These are phyloP conservation scores for Starmerella vitae DNA, from an alignment of 805 yeast species.

Conservation along the genomic window DNA sequence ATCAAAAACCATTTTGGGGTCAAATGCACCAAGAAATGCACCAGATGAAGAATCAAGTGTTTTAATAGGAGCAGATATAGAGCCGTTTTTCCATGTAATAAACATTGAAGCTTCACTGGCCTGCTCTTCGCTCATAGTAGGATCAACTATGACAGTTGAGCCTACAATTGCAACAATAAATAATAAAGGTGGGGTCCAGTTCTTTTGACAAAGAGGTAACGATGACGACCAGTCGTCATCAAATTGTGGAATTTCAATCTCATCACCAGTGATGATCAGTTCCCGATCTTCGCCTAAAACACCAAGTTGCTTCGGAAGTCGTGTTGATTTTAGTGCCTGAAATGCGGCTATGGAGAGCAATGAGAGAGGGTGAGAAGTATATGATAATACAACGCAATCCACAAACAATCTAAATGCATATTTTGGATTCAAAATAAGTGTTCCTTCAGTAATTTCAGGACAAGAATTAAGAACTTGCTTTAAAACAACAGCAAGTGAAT, in stretches of 20 bases:
- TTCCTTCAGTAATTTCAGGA: constrained; percentile 32
- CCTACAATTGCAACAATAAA: constrained; percentile 70
- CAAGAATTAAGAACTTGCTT: constrained; percentile 31
- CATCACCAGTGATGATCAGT: constrained; percentile 20
- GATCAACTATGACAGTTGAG: constrained; percentile 53
- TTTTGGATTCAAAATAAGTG: constrained; percentile 45
- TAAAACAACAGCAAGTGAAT: constrained; percentile 49
- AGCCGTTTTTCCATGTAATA: constrained; percentile 55
- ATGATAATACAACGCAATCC: constrained; percentile 67
- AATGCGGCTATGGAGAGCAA: constrained; percentile 67
- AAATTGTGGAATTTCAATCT: constrained; percentile 82
- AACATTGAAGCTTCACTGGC: constrained; percentile 76
- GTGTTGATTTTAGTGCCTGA: constrained; percentile 67
- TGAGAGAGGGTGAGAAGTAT: constrained; percentile 68
- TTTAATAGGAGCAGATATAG: constrained; percentile 58
- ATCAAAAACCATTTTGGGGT: constrained; percentile 30
- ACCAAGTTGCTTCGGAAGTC: constrained; percentile 50
- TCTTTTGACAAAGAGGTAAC: constrained; percentile 30
- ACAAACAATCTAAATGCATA: constrained; percentile 66
- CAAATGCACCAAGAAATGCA: constrained; percentile 36
- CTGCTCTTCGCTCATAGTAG: constrained; percentile 76
- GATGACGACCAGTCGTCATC: constrained; percentile 74
- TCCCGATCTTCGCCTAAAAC: constrained; percentile 31
- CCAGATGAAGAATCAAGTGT: constrained; percentile 47
- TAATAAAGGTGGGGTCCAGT: constrained; percentile 57